phyloP scores from a whole-genome alignment of 805 yeast genomes.

The Saccharomycopsis selenospora region DNA sequence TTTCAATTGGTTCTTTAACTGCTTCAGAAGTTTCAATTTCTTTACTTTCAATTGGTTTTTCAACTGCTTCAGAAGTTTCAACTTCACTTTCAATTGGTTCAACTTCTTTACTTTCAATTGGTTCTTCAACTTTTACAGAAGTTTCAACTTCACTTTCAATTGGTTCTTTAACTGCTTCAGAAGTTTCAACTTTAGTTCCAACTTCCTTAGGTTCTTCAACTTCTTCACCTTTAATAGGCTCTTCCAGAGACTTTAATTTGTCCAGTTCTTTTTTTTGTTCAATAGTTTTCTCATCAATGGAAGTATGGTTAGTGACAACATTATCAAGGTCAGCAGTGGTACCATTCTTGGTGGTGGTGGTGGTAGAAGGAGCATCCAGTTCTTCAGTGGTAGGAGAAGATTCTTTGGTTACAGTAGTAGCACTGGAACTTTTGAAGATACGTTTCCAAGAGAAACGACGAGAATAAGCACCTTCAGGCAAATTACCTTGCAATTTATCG shows the following conservation, averaged over 20 bases:
- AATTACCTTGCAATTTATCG: conserved; percentile 10
- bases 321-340: background rate
- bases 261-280: no score
- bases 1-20: background rate
- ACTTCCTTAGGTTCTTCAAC: background rate
- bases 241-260: no score
- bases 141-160: background rate
- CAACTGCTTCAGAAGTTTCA: background rate
- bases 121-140: background rate
- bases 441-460: conserved; percentile 2
- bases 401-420: background rate
- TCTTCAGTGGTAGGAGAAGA: background rate
- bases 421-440: background rate
- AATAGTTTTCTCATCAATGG: background rate
- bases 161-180: background rate
- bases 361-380: background rate
- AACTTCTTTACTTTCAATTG: background rate
- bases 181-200: conserved; percentile 1
- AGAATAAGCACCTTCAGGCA: background rate
- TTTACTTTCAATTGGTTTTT: background rate
- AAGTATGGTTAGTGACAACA: background rate
- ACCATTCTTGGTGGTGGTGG: background rate
- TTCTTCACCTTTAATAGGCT: background rate
- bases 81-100: conserved; percentile 4
- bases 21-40: background rate